These are phyloP conservation scores for Euphorbia peplus DNA, from an alignment of 345 rosid species.

Conservation along the genomic window DNA sequence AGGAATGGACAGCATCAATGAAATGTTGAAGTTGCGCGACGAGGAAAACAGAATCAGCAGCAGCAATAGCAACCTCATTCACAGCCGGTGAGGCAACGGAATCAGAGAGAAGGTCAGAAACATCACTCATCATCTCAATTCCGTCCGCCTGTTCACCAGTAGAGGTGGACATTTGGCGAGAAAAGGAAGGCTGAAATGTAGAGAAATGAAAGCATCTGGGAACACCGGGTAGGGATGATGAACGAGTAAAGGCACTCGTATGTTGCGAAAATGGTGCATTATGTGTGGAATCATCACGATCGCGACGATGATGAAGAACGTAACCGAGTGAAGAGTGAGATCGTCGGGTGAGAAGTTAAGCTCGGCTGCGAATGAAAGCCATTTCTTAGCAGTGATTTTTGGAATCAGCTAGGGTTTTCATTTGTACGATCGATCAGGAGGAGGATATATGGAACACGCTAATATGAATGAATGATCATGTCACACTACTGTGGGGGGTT, in stretches of 20 bases:
- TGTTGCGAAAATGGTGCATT: no score
- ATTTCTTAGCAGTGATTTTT: not conserved
- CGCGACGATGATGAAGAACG: constrained; percentile 32
- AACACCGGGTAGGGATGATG: constrained; percentile 21
- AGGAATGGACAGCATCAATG: constrained; percentile 59
- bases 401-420: no score
- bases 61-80: constrained; percentile 72
- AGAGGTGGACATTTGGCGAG: constrained; percentile 57
- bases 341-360: constrained; percentile 36
- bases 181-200: constrained; percentile 36
- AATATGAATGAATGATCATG: no score
- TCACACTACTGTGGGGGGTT: no score
- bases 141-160: constrained; percentile 42
- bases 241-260: constrained; percentile 28
- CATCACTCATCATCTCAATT: constrained; percentile 43
- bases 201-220: constrained; percentile 30
- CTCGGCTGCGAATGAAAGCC: constrained; percentile 52
- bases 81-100: constrained; percentile 46
- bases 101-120: constrained; percentile 50
- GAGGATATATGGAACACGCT: no score
- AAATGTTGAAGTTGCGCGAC: constrained; percentile 63
- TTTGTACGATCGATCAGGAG: no score
- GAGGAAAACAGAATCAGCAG: constrained; percentile 64
- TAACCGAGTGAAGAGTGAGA: constrained; percentile 37
- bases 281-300: constrained; percentile 24